Evolutionary conservation across 305 asterid species (phyloP), one percentile per base, ranked within the genome.

Genomic region (Fraxinus sp.): DNA sequence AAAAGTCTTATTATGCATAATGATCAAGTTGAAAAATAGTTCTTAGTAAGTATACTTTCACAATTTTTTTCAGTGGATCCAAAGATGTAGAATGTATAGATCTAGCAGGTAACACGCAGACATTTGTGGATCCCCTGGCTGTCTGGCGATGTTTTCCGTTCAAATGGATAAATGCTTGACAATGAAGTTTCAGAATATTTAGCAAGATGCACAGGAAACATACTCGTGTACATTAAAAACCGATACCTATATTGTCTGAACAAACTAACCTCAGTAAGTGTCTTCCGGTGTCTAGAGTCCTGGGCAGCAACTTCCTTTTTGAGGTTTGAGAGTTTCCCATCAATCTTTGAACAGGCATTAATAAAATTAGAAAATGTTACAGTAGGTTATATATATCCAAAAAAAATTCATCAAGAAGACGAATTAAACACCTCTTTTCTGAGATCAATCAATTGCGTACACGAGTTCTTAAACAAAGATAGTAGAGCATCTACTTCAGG

Each of bases 401-500:
- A 81, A 84, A 84, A 83, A 33, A 33, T 64, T 78, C 46, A 75
- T 37, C 14, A 72, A 66, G 28, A 10, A 35, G 33, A 30, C 62
- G 57, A 59, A 13, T 28, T 33, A 68, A 82, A 24, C 6, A 95
- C 99, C 98, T 95, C 95, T 87, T 93, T 87, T 89, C 97, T 90
- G 74, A 96, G 97, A 88, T 93, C 98, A 87, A 89, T 81, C 89
- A 96, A 89, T 89, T 95, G 97, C 80, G 81, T 81, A 79, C 97
- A 92, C 35, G 99, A 96, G 87, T 89, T 95, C 87, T 90, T 92
- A 86, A 96, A 96, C 87, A 95, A 87, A 82, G 97, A 92, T 81
- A 96, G 86, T 43, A 96, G 90, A 83, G 95, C 84, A 90, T 96
- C 98, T 81, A 96, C 98, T 91, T 95, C 97, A 75, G 99, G 98